phyloP scores from a whole-genome alignment of 345 rosid species.

The Adansonia digitata region DNA sequence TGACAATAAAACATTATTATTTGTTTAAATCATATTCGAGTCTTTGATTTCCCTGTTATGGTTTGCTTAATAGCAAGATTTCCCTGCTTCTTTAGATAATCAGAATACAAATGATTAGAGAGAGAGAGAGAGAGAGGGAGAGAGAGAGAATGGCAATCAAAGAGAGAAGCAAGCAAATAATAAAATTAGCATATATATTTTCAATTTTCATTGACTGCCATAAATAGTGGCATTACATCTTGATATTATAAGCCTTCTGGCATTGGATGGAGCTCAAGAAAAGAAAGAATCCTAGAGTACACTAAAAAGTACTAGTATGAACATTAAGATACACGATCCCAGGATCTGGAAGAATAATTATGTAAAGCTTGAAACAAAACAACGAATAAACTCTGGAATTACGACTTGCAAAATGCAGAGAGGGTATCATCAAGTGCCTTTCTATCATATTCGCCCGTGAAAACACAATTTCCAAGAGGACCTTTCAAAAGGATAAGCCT shows the following conservation, averaged over 20 bases:
- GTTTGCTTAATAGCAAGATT: too few relatives aligned
- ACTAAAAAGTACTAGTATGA: background rate
- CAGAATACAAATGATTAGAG: too few relatives aligned
- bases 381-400: constrained; percentile 27
- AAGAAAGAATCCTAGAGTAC: background rate
- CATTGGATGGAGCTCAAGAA: background rate
- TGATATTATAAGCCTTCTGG: background rate
- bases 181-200: background rate
- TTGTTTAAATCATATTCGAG: too few relatives aligned
- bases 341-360: background rate
- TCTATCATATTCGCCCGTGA: constrained; percentile 83
- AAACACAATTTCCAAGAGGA: constrained; percentile 86
- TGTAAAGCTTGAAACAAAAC: background rate
- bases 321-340: background rate
- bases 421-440: constrained; percentile 84
- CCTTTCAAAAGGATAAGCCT: constrained; percentile 95
- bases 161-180: too few relatives aligned
- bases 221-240: background rate
- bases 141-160: too few relatives aligned
- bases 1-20: too few relatives aligned
- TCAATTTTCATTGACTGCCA: background rate
- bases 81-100: too few relatives aligned
- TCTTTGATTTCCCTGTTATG: too few relatives aligned
- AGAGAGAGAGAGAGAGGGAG: too few relatives aligned
- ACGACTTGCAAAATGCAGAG: constrained; percentile 59